Evolutionary conservation across 306 rosid genomes (phyloP).

Genomic region (Begonia fuchsioides): DNA sequence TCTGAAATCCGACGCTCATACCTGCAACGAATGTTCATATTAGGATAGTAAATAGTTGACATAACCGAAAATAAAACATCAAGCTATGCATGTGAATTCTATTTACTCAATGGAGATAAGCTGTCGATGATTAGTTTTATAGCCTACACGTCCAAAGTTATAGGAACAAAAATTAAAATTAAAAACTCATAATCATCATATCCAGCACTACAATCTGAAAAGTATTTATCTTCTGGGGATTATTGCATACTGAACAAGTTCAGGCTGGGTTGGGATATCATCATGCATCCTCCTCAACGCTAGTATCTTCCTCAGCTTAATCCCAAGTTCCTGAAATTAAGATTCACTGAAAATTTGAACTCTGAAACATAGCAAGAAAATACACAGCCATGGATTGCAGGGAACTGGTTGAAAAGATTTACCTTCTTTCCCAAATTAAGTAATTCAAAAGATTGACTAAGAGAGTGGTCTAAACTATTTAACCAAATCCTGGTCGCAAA

Average conservation of each 20-base stretch:
- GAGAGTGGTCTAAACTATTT: conserved; percentile 27
- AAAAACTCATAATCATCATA: too few relatives aligned
- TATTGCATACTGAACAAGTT: conserved; percentile 62
- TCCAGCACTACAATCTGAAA: too few relatives aligned
- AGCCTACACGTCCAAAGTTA: too few relatives aligned
- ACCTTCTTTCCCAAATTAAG: conserved; percentile 56
- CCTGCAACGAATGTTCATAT: conserved; percentile 29
- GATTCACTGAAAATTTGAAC: neutral
- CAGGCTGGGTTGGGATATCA: conserved; percentile 63
- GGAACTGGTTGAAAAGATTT: neutral
- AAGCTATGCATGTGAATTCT: too few relatives aligned
- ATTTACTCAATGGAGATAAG: too few relatives aligned
- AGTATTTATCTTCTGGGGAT: neutral
- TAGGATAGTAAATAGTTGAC: neutral
- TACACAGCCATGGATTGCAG: neutral
- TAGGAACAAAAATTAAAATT: too few relatives aligned
- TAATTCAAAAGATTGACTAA: conserved; percentile 32
- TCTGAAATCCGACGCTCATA: conserved; percentile 65
- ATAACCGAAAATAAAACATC: too few relatives aligned
- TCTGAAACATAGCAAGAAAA: conserved; percentile 1
- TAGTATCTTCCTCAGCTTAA: conserved; percentile 35
- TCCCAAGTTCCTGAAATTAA: conserved; percentile 49
- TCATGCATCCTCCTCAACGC: conserved; percentile 51
- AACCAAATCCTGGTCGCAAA: conserved; percentile 20
- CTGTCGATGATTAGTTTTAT: too few relatives aligned